Evolutionary conservation across 768 basidiomycete species (phyloP).

Genomic region (Leccinum fibrillosum): DNA sequence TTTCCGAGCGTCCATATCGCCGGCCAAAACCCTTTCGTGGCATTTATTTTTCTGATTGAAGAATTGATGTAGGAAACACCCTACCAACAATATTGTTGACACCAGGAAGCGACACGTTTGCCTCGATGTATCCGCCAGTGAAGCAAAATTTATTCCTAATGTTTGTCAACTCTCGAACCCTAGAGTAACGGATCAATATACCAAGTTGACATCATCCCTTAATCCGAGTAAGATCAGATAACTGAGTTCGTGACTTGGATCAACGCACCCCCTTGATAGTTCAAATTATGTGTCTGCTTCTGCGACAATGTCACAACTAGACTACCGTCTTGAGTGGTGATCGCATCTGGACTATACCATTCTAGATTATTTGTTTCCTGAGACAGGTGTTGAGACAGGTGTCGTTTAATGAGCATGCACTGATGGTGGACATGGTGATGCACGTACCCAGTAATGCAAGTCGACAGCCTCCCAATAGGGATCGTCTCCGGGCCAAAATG

Average conservation of each 20-base stretch:
- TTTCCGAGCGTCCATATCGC: constrained; percentile 61
- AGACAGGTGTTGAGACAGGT: not conserved
- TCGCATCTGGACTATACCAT: constrained; percentile 51
- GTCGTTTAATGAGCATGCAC: constrained; percentile 29
- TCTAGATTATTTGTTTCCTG: constrained; percentile 51
- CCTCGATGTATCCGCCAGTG: constrained; percentile 75
- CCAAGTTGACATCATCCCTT: constrained; percentile 49
- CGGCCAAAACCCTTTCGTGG: constrained; percentile 43
- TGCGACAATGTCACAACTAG: constrained; percentile 50
- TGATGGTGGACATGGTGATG: constrained; percentile 18
- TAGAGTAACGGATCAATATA: constrained; percentile 8
- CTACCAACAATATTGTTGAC: constrained; percentile 56
- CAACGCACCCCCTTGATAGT: constrained; percentile 40
- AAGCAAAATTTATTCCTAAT: constrained; percentile 89
- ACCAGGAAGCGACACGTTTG: constrained; percentile 62
- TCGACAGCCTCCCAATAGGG: constrained; percentile 73
- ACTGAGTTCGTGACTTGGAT: constrained; percentile 11
- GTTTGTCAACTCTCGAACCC: constrained; percentile 5
- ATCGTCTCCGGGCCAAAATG: constrained; percentile 81
- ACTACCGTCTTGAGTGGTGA: constrained; percentile 49
- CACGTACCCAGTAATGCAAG: constrained; percentile 40
- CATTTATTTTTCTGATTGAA: constrained; percentile 6
- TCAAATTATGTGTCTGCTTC: constrained; percentile 43
- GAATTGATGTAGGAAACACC: constrained; percentile 1
- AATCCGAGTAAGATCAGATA: constrained; percentile 26